A percentile compares a stretch with the other conserved stretches of the same genome.
phyloP scores from a whole-genome alignment of 2,329 filamentous ascomycete genomes.

The Balansia obtecta region DNA sequence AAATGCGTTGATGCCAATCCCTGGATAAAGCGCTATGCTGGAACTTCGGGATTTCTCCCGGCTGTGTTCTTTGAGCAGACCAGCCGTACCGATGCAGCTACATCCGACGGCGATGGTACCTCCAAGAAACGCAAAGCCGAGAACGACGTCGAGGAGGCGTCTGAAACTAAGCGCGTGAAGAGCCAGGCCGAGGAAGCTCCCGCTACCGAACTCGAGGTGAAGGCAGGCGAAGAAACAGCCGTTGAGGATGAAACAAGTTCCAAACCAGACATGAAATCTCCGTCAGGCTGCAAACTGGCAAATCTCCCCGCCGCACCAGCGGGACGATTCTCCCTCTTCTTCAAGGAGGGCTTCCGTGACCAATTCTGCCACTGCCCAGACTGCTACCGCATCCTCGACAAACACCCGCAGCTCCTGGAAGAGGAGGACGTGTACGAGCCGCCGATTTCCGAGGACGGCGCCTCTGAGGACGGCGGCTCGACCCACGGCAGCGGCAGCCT shows the following conservation, averaged over 20 bases:
- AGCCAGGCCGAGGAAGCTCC: constrained; percentile 20
- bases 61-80: constrained; percentile 45
- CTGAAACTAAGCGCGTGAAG: constrained; percentile 39
- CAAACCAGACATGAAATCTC: constrained; percentile 5
- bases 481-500: constrained; percentile 68
- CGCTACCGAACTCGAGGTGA: not conserved
- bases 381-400: constrained; percentile 64
- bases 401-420: constrained; percentile 73
- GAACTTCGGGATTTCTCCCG: constrained; percentile 64
- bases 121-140: constrained; percentile 58
- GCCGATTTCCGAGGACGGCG: constrained; percentile 57
- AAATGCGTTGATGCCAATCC: constrained; percentile 80
- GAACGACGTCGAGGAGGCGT: constrained; percentile 29
- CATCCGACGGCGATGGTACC: constrained; percentile 3
- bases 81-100: not conserved
- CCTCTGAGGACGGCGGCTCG: constrained; percentile 40
- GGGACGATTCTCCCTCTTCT: constrained; percentile 67
- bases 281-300: constrained; percentile 43
- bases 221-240: not conserved
- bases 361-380: constrained; percentile 68
- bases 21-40: constrained; percentile 86
- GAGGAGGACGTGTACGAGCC: constrained; percentile 93
- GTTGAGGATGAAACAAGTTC: not conserved
- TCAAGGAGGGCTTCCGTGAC: constrained; percentile 66
- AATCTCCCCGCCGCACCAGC: constrained; percentile 43